phyloP scores from a whole-genome alignment of 2,329 filamentous ascomycete genomes.

The Diaporthe velutina region DNA sequence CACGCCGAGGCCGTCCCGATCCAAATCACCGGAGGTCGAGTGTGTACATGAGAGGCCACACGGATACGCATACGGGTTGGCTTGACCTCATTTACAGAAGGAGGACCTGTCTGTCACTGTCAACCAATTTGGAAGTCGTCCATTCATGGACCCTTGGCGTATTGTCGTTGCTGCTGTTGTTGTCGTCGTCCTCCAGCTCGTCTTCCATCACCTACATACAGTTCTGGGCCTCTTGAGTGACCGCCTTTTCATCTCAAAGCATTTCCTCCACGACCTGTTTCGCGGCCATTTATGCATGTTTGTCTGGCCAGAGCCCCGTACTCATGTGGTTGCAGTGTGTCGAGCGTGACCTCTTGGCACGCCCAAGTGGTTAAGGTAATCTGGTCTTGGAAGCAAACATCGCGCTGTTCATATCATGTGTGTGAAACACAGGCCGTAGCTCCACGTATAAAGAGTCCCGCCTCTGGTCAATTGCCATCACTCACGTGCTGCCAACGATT shows the following conservation, averaged over 20 bases:
- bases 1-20: slow-evolving; percentile 1
- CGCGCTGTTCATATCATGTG: background rate
- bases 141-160: too few relatives aligned
- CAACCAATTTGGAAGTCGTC: background rate
- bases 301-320: background rate
- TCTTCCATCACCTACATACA: too few relatives aligned
- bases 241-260: slow-evolving; percentile 29
- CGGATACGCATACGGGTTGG: background rate
- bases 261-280: background rate
- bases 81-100: background rate
- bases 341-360: background rate
- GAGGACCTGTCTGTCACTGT: background rate
- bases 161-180: too few relatives aligned
- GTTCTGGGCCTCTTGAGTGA: background rate
- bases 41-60: background rate
- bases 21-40: background rate
- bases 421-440: background rate
- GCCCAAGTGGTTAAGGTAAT: background rate
- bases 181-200: background rate
- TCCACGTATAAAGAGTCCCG: background rate
- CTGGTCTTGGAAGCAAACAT: slow-evolving; percentile 33
- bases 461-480: background rate
- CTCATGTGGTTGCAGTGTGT: background rate
- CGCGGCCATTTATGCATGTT: background rate
- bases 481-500: background rate